A percentile compares a stretch with the other conserved stretches of the same genome.
Evolutionary conservation across 257 asterid genomes (phyloP).

Genomic region (Mentha longifolia): DNA sequence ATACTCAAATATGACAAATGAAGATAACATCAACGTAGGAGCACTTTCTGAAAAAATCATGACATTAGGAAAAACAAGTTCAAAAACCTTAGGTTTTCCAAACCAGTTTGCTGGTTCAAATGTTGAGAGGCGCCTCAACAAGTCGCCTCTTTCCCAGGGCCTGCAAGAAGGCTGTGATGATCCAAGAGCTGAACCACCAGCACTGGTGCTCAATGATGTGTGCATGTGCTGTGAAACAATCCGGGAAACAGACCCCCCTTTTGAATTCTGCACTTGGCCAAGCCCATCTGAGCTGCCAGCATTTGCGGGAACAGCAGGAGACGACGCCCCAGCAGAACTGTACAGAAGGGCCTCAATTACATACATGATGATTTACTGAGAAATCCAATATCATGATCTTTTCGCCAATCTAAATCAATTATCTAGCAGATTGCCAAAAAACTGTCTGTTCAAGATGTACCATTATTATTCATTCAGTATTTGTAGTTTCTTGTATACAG

Average conservation of each 20-base stretch:
- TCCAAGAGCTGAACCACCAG: constrained; percentile 92
- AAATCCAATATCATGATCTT: constrained; percentile 24
- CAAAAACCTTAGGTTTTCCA: constrained; percentile 93
- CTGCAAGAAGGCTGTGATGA: constrained; percentile 97
- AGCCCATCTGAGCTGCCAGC: constrained; percentile 87
- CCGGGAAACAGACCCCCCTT: constrained; percentile 85
- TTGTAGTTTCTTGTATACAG: constrained; percentile 13
- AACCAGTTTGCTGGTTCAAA: constrained; percentile 93
- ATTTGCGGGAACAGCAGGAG: constrained; percentile 85
- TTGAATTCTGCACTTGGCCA: constrained; percentile 78
- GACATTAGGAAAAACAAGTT: constrained; percentile 30
- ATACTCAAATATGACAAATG: constrained; percentile 7
- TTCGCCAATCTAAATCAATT: constrained; percentile 19
- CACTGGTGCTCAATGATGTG: constrained; percentile 85
- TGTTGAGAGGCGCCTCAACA: constrained; percentile 90
- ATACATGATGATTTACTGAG: constrained; percentile 3
- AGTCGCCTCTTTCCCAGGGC: constrained; percentile 99
- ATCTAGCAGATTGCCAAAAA: constrained; percentile 17
- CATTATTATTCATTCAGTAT: constrained; percentile 22
- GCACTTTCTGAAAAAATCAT: constrained; percentile 19
- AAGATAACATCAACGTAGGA: constrained; percentile 18
- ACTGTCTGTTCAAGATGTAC: constrained; percentile 20
- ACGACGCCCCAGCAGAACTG: constrained; percentile 99
- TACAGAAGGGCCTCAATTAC: constrained; percentile 16
- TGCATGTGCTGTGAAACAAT: constrained; percentile 76